phyloP scores from a whole-genome alignment of 1,284 basidiomycete species.

The Ustilago loliicola region DNA sequence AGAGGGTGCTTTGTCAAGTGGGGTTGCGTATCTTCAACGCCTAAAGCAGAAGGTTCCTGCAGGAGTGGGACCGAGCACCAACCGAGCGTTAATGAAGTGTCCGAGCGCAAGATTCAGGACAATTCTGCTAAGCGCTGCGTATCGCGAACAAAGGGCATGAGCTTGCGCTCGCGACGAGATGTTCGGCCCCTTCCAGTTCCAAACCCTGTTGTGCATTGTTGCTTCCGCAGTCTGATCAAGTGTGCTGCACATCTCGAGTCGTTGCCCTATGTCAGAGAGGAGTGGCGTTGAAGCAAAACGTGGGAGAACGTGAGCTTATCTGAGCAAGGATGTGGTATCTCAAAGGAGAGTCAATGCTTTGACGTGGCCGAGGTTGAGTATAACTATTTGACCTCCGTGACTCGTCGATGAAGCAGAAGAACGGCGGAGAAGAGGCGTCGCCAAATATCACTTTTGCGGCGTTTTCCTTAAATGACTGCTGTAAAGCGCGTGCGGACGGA shows the following conservation, averaged over 20 bases:
- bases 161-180: too few species aligned
- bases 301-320: background rate
- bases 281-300: background rate
- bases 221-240: background rate
- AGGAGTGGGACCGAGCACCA: conserved; percentile 13
- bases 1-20: background rate
- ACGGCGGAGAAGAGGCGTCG: conserved; percentile 5
- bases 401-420: background rate
- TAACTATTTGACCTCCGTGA: background rate
- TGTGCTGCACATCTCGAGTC: background rate
- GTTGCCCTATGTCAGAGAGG: background rate
- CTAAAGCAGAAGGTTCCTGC: background rate
- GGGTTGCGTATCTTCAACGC: background rate
- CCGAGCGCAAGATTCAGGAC: too few species aligned
- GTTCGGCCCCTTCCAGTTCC: background rate
- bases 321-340: background rate
- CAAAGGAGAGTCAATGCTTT: background rate
- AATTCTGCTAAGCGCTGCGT: background rate
- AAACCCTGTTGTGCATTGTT: background rate
- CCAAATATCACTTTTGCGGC: conserved; percentile 16
- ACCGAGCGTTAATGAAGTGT: background rate
- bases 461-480: background rate
- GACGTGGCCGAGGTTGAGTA: background rate
- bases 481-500: too few species aligned
- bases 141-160: background rate